Conservation (phyloP, 2,329 filamentous ascomycete species). For the Neocatenulostroma microsporum region DNA sequence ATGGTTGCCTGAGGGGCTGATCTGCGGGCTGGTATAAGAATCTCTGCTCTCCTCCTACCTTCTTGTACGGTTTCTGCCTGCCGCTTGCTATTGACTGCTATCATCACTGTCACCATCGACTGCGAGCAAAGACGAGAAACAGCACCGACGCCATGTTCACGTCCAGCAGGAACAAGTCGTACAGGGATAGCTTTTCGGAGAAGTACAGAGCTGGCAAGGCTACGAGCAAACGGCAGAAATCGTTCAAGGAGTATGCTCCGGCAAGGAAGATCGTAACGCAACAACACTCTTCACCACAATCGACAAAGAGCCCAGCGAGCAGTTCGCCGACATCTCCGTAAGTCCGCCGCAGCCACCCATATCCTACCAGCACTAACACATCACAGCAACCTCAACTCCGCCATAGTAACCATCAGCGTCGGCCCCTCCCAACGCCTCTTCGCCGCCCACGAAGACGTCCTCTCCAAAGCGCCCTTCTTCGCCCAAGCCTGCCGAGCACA, state of each 20-base stretch:
- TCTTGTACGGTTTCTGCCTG: slow-evolving; percentile 4
- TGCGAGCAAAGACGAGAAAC: no score
- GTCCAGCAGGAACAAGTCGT: slow-evolving; percentile 23
- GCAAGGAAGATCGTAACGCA: slow-evolving; percentile 21
- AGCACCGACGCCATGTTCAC: slow-evolving; percentile 26
- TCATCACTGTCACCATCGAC: no score
- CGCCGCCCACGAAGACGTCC: slow-evolving; percentile 80
- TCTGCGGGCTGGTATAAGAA: slow-evolving; percentile 17
- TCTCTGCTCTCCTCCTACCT: slow-evolving; percentile 8
- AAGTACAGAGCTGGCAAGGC: slow-evolving; percentile 26
- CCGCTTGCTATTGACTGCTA: background rate
- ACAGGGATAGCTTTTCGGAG: slow-evolving; percentile 29
- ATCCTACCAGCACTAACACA: slow-evolving; percentile 13
- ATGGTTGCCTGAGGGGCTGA: slow-evolving; percentile 14
- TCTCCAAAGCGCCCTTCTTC: slow-evolving; percentile 74
- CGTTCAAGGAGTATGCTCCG: slow-evolving; percentile 26
- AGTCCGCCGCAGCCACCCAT: slow-evolving; percentile 6
- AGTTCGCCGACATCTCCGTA: slow-evolving; percentile 27
- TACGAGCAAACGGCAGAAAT: slow-evolving; percentile 28
- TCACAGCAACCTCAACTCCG: slow-evolving; percentile 45
- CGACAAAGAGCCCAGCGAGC: slow-evolving; percentile 17
- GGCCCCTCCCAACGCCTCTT: slow-evolving; percentile 67
- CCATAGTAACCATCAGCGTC: slow-evolving; percentile 80
- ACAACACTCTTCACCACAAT: slow-evolving; percentile 20
- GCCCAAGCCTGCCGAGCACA: slow-evolving; percentile 54